A percentile compares a stretch with the other conserved stretches of the same genome.
Evolutionary conservation across 495 filamentous ascomycete genomes (phyloP).

Genomic region (Aspergillus homomorphus): DNA sequence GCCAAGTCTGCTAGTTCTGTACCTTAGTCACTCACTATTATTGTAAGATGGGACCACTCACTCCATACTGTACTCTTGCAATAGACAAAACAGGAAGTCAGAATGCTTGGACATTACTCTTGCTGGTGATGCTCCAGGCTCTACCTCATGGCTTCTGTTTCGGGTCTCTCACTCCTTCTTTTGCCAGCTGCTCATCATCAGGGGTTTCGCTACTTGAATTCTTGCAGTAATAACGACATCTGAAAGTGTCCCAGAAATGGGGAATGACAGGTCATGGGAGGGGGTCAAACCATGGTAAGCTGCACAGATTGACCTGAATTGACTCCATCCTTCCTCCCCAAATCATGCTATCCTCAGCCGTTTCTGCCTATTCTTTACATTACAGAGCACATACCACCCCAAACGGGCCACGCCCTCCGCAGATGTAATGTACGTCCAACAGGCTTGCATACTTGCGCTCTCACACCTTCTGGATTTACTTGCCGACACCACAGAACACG

Average conservation of each 20-base stretch:
- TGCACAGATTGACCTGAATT: slow-evolving; percentile 1
- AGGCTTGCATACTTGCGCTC: not conserved
- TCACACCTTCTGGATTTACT: slow-evolving; percentile 6
- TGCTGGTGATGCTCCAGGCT: not conserved
- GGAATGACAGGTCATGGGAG: slow-evolving; percentile 8
- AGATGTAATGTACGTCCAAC: too few species aligned
- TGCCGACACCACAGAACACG: slow-evolving; percentile 14
- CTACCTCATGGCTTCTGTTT: slow-evolving; percentile 4
- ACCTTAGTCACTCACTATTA: slow-evolving; percentile 5
- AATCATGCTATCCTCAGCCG: not conserved
- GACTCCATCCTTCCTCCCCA: not conserved
- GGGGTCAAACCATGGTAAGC: slow-evolving; percentile 6
- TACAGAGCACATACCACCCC: not conserved
- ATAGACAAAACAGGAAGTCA: slow-evolving; percentile 1
- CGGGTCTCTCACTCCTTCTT: not conserved
- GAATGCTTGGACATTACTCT: not conserved
- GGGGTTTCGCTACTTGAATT: not conserved
- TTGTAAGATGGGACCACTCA: slow-evolving; percentile 15
- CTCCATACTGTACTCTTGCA: slow-evolving; percentile 8
- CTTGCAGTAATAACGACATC: not conserved
- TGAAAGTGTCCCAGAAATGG: not conserved
- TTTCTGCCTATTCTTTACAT: not conserved
- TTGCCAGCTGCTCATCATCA: not conserved
- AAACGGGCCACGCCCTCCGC: not conserved
- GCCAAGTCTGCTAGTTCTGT: slow-evolving; percentile 21